Conservation (phyloP, 2,329 filamentous ascomycete genomes). For the Fusarium tricinctum region DNA sequence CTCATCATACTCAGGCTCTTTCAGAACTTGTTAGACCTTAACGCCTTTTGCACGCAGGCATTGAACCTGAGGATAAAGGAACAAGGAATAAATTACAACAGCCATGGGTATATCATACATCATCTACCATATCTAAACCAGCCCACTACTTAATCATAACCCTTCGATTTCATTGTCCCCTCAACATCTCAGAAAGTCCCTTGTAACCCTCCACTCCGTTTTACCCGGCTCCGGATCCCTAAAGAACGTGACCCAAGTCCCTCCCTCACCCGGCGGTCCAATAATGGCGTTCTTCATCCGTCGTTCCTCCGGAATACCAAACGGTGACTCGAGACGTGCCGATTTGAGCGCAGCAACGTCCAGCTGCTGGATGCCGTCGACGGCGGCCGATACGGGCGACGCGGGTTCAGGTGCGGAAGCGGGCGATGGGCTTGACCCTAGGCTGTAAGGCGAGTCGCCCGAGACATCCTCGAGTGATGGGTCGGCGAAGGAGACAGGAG, state of each 20-base stretch:
- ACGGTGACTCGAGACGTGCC: constrained; percentile 45
- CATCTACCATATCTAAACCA: not conserved
- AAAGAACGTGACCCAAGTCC: constrained; percentile 52
- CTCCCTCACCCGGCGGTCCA: constrained; percentile 43
- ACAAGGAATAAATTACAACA: not conserved
- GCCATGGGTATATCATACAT: constrained; percentile 4
- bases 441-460: not conserved
- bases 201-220: constrained; percentile 50
- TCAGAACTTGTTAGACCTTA: no score
- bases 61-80: not conserved
- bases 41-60: no score
- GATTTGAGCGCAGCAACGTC: constrained; percentile 26
- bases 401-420: constrained; percentile 5
- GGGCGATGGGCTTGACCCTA: constrained; percentile 17
- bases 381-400: constrained; percentile 32
- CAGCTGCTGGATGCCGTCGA: constrained; percentile 37
- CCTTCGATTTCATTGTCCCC: no score
- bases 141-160: not conserved
- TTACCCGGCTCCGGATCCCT: constrained; percentile 43
- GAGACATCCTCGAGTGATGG: constrained; percentile 19
- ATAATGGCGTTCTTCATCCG: constrained; percentile 53
- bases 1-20: no score
- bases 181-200: constrained; percentile 48
- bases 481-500: constrained; percentile 35
- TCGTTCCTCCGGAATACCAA: constrained; percentile 44